Conservation (phyloP, 345 rosid species). For the Euphorbia lathyris region DNA sequence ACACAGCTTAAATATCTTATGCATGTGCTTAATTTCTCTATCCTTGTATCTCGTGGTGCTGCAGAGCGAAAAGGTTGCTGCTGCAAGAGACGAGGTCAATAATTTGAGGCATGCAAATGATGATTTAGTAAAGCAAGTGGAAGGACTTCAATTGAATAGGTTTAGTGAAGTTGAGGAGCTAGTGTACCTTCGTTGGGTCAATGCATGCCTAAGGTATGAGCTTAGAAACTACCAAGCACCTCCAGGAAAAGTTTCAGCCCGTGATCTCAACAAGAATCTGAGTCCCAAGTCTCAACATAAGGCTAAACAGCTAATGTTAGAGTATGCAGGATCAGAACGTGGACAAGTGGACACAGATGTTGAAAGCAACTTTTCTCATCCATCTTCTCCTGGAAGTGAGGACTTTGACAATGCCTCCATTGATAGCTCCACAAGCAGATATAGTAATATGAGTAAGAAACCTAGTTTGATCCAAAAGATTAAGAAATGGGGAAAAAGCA, state of each 20-base stretch:
- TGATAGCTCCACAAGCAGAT: slow-evolving; percentile 75
- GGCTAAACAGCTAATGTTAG: slow-evolving; percentile 83
- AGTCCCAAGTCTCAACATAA: slow-evolving; percentile 86
- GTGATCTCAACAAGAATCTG: slow-evolving; percentile 80
- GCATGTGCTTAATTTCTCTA: slow-evolving; percentile 1
- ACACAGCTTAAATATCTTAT: neutral
- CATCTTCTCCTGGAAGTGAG: slow-evolving; percentile 92
- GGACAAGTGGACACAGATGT: slow-evolving; percentile 93
- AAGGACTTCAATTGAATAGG: slow-evolving; percentile 96
- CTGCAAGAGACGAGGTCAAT: slow-evolving; percentile 73
- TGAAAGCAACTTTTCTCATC: slow-evolving; percentile 83
- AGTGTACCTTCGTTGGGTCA: slow-evolving; percentile 98
- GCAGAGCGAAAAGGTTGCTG: slow-evolving; percentile 80
- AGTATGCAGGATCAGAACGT: slow-evolving; percentile 89
- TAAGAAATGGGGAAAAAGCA: slow-evolving; percentile 86
- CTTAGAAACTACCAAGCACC: slow-evolving; percentile 88
- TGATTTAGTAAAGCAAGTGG: slow-evolving; percentile 90
- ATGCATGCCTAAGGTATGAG: slow-evolving; percentile 94
- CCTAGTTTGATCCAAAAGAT: slow-evolving; percentile 74
- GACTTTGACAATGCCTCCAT: slow-evolving; percentile 83
- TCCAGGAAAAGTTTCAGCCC: slow-evolving; percentile 79
- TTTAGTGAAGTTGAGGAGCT: slow-evolving; percentile 98
- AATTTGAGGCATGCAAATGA: slow-evolving; percentile 74
- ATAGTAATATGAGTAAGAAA: slow-evolving; percentile 71
- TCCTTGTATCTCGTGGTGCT: slow-evolving; percentile 17